Base-by-base conservation (phyloP, 768 basidiomycete genomes). In the Gyrodon lividus region DNA sequence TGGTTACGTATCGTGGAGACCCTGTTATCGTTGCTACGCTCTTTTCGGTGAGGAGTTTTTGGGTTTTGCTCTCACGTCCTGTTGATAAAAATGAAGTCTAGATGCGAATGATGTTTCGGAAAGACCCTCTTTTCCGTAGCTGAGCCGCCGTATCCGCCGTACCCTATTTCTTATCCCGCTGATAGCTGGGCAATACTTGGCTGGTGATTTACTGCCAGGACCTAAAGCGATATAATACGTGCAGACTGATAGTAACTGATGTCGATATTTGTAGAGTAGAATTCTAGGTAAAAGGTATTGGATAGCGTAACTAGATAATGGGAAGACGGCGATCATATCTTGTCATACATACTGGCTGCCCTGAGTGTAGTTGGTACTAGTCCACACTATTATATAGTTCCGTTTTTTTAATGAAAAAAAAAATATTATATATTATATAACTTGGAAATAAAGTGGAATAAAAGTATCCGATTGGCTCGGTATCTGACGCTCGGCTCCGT, bases 381-480 rank as follows among this genome's bases (percentile, higher is more conserved):
- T 41, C 23, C 13, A 22, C 9, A 23, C 4, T 26, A 41, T 12
- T 13, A 30, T 19, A 33, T 46, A 22, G 20, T 35, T 31, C 34
- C 34, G 45, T 37, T 10, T n/a, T n/a, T 24, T 17, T 5, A 46
- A 16, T 3, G 13, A 12, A 19, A 45, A 46, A 49, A 53, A 63
- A 56, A 62, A 58, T 59, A 60, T 60, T 47, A 58, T 52, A 61
- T 62, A 57, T 54, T 51, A 47, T 68, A 65, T 68, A 56, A 54
- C 61, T 67, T 65, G 60, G 64, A 30, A 48, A 56, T 56, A 56
- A 60, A 57, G 52, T 44, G 10, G 35, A 34, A 57, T 46, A 55
- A 53, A 41, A 53, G 45, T 70, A 75, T 80, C 82, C 81, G 82
- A 82, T 82, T 82, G 82, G 79, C 56, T 80, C 82, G 82, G 81